Evolutionary conservation across 768 basidiomycete genomes (phyloP).

Genomic region (Coprinopsis sp.): DNA sequence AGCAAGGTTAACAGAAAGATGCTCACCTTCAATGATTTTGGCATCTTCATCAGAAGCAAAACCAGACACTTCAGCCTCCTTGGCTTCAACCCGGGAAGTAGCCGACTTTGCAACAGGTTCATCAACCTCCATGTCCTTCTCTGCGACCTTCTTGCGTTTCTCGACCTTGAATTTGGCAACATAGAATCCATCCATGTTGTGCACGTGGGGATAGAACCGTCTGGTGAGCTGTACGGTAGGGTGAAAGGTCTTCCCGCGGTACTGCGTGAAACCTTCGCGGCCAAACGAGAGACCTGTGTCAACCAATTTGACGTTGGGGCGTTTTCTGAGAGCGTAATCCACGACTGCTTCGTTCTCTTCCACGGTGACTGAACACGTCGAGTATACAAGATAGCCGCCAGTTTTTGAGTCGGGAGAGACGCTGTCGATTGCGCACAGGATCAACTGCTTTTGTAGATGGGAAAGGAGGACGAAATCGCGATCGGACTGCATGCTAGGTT

Average conservation of each 20-base stretch:
- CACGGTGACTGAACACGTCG: slow-evolving; percentile 96
- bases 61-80: slow-evolving; percentile 32
- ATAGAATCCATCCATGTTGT: slow-evolving; percentile 99
- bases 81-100: slow-evolving; percentile 22
- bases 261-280: slow-evolving; percentile 83
- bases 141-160: slow-evolving; percentile 54
- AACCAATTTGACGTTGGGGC: slow-evolving; percentile 88
- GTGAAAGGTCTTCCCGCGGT: slow-evolving; percentile 87
- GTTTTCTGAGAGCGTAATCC: slow-evolving; percentile 93
- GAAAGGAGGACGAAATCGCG: slow-evolving; percentile 95
- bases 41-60: slow-evolving; percentile 79
- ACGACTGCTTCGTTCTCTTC: slow-evolving; percentile 99
- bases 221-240: slow-evolving; percentile 75
- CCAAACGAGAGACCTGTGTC: slow-evolving; percentile 93
- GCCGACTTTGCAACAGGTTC: slow-evolving; percentile 20
- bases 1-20: slow-evolving; percentile 9
- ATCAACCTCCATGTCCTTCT: slow-evolving; percentile 20
- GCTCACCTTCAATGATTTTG: slow-evolving; percentile 75
- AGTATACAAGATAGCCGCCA: slow-evolving; percentile 94
- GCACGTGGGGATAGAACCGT: slow-evolving; percentile 93
- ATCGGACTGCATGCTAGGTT: slow-evolving; percentile 56
- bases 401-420: slow-evolving; percentile 84
- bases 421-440: slow-evolving; percentile 97
- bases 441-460: slow-evolving; percentile 96
- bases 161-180: slow-evolving; percentile 98